Conservation (phyloP, 176 grass and related monocot species). For the Panicum miliaceum region DNA sequence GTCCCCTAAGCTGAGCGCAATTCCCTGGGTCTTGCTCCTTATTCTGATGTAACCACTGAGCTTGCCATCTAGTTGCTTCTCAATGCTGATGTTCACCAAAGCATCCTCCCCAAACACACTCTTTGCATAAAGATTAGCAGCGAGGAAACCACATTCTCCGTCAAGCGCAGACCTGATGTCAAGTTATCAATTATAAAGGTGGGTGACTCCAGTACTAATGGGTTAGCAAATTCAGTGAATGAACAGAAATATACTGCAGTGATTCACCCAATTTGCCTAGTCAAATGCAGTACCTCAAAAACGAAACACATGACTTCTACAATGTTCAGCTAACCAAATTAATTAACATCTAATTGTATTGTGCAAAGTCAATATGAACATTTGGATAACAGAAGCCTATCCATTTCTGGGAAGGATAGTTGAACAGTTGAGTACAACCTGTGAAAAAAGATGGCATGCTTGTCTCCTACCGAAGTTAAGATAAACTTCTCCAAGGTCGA, state of each 20-base stretch:
- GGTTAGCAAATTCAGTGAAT: background rate
- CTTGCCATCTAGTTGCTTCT: conserved; percentile 75
- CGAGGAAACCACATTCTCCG: conserved; percentile 75
- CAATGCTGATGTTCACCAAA: conserved; percentile 81
- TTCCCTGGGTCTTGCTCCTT: conserved; percentile 87
- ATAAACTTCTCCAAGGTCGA: background rate
- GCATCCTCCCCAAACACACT: conserved; percentile 83
- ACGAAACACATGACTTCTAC: background rate
- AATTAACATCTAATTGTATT: background rate
- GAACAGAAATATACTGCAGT: background rate
- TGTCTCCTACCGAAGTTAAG: background rate
- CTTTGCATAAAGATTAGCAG: conserved; percentile 78
- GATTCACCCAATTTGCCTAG: background rate
- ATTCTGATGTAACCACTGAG: conserved; percentile 82
- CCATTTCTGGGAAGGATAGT: background rate
- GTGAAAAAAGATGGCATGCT: background rate
- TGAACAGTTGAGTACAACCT: background rate
- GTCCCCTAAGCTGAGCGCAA: conserved; percentile 83
- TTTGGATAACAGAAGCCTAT: background rate
- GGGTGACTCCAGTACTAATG: background rate
- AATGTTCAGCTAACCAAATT: background rate
- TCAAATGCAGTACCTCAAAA: background rate
- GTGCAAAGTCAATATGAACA: background rate
- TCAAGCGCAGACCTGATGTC: conserved; percentile 63
- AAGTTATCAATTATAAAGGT: conserved; percentile 17